Evolutionary conservation across 208 protist species (phyloP).

Genomic region (Trypanosoma rangeli): DNA sequence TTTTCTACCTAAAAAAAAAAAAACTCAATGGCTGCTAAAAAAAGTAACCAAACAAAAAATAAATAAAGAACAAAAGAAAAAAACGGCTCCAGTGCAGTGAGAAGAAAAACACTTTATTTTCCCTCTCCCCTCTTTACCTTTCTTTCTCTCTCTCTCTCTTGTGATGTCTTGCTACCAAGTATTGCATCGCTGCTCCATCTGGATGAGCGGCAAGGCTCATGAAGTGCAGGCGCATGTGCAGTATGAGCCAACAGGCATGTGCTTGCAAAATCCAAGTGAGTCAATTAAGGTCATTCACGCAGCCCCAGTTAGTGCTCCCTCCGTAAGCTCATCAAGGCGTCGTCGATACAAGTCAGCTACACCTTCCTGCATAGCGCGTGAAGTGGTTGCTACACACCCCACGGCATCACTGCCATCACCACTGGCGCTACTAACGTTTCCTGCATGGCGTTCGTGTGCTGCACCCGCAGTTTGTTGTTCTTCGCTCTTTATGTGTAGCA

Average conservation of each 20-base stretch:
- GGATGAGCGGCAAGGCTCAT: neutral
- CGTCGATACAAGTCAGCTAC: neutral
- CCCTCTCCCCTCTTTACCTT: neutral
- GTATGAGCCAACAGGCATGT: no score
- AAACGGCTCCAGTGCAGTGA: neutral
- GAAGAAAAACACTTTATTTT: neutral
- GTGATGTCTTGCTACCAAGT: neutral
- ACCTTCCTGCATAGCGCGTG: neutral
- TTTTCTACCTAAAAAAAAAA: neutral
- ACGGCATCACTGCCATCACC: neutral
- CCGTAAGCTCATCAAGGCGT: slow-evolving; percentile 14
- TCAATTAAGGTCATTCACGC: neutral
- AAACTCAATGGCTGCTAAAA: no score
- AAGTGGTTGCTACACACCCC: neutral
- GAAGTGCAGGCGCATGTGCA: neutral
- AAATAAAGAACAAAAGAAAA: slow-evolving; percentile 17
- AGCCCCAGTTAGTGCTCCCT: neutral
- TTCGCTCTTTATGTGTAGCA: slow-evolving; percentile 38
- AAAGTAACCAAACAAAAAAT: slow-evolving; percentile 11
- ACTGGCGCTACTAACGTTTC: neutral
- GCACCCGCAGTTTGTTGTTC: slow-evolving; percentile 16
- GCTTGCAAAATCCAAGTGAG: no score
- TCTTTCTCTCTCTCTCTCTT: neutral
- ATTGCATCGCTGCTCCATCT: neutral
- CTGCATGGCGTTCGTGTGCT: neutral